phyloP scores from a whole-genome alignment of 805 yeast genomes.

The Candida glaebosa region DNA sequence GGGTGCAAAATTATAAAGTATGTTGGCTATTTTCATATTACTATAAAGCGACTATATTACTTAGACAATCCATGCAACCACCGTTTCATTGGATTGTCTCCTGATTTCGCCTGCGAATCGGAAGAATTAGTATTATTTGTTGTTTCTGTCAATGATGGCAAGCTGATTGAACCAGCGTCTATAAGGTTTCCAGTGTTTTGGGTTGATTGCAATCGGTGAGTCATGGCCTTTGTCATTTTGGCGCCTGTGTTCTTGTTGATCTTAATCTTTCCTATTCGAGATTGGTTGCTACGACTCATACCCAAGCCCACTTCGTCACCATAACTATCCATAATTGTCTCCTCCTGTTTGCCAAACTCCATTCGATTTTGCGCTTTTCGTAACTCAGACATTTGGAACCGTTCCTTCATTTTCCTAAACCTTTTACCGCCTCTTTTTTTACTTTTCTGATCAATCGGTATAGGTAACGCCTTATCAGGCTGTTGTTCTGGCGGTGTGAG shows the following conservation, averaged over 20 bases:
- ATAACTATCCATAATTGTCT: conserved; percentile 53
- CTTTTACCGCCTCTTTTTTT: conserved; percentile 86
- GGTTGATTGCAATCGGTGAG: conserved; percentile 35
- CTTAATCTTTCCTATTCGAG: conserved; percentile 22
- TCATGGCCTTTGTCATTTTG: conserved; percentile 60
- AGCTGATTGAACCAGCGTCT: conserved; percentile 14
- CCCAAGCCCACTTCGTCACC: conserved; percentile 87
- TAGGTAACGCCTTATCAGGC: conserved; percentile 61
- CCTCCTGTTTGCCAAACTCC: conserved; percentile 77
- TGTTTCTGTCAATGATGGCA: conserved; percentile 6
- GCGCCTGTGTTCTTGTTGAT: conserved; percentile 50
- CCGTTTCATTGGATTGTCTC: conserved; percentile 6
- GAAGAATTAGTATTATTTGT: neutral
- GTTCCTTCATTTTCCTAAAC: conserved; percentile 74
- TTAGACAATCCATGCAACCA: conserved; percentile 19
- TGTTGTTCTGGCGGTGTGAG: conserved; percentile 71
- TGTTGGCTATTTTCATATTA: too few species aligned
- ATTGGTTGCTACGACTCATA: conserved; percentile 44
- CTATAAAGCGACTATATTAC: too few species aligned
- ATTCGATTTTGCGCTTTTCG: conserved; percentile 81
- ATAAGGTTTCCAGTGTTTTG: conserved; percentile 4
- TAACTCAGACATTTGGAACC: conserved; percentile 74
- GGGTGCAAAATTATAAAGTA: too few species aligned
- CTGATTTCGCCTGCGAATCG: conserved; percentile 1
- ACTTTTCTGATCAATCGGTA: conserved; percentile 71